These are phyloP conservation scores for Diaporthe sp. DNA, from an alignment of 2,329 filamentous ascomycete genomes.

Conservation along the genomic window DNA sequence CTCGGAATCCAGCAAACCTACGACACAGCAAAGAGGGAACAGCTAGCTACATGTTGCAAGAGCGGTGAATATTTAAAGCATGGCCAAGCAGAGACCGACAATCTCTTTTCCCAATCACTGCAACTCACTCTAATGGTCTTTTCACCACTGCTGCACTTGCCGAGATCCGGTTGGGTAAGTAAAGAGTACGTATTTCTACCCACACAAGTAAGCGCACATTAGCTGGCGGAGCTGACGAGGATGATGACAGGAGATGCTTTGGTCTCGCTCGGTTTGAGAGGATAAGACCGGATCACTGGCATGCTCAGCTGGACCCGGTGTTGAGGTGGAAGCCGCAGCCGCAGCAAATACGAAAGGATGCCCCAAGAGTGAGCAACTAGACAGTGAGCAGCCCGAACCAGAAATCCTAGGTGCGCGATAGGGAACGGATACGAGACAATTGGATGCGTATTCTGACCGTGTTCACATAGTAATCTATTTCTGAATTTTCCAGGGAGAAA, in stretches of 20 bases:
- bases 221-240: background rate
- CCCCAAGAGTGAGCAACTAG: background rate
- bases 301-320: background rate
- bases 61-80: conserved; percentile 20
- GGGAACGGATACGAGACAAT: background rate
- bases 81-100: background rate
- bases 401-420: background rate
- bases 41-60: background rate
- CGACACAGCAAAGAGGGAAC: background rate
- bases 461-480: background rate
- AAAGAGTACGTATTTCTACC: background rate
- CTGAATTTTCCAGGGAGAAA: background rate
- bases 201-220: conserved; percentile 1
- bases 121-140: too few relatives aligned
- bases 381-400: background rate
- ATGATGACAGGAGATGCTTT: background rate
- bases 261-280: background rate
- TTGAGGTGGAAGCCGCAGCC: background rate
- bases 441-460: background rate
- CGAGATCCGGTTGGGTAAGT: background rate
- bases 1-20: background rate
- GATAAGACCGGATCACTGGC: too few relatives aligned
- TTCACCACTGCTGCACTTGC: background rate
- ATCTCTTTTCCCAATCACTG: background rate
- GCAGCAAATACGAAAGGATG: conserved; percentile 9